Base-by-base conservation (phyloP, 2,329 filamentous ascomycete genomes). In the Botrytis paeoniae region DNA sequence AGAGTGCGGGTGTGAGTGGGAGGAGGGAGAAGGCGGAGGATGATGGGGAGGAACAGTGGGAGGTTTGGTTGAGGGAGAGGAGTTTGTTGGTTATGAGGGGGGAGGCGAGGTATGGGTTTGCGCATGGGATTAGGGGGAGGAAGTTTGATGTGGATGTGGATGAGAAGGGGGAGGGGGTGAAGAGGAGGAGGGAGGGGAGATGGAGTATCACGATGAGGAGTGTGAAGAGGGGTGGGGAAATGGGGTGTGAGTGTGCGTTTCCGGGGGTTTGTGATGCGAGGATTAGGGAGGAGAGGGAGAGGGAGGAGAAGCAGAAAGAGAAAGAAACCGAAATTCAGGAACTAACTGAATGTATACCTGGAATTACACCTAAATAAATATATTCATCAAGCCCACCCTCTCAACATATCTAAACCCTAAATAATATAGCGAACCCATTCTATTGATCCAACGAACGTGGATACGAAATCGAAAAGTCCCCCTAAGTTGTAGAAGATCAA, bases 151-250 rank as follows among this genome's bases (percentile, higher is more conserved):
- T 4, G 6, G 59, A 61, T 39, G 59, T 0, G 25, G 60, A 66
- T 45, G 73, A 14, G 39, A 39, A 39, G 18, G 20, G n/a, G 18
- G 60, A 70, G 43, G 20, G 60, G 3, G 25, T 20, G n/a, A 64
- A 61, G 18, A 62, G 71, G 12, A 62, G 41, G 51, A 73, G 73
- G 57, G 45, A 54, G 29, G 73, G 61, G 14, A 73, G 73, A 10
- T 74, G 73, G 65, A 73, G 71, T 29, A 64, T 74, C 51, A 74
- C 73, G 12, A 74, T 74, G 73, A 62, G 73, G 22, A 73, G 29
- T 35, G 72, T 74, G 32, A 69, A 54, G 39, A 68, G 51, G 5
- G 72, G 71, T 16, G 57, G 2, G 4, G 71, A 73, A 32, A 29
- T 68, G 6, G 54, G 48, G 3, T 74, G 73, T 68, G 3, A 7